Base-by-base conservation (phyloP, 257 asterid species). In the Anisodus tanguticus region DNA sequence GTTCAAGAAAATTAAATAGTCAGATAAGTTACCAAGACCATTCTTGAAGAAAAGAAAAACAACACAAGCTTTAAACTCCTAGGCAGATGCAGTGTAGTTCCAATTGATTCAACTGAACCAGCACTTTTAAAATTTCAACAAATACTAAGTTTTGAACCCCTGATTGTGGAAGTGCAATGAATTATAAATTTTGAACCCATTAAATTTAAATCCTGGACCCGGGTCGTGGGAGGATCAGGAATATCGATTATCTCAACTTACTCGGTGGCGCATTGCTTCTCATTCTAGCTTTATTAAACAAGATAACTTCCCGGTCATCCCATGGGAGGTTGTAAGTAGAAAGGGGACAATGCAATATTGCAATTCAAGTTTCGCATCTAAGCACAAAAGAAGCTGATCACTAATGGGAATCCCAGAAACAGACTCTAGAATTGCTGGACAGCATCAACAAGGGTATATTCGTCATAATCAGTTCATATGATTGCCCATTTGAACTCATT, bases 381-480 rank as follows among this genome's bases (percentile, higher is more conserved):
- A 89, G 86, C 97, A 95, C 88, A 95, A 84, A 86, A 95, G 94
- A 70, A 95, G 97, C 89, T 95, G 99, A 86, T 94, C 98, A 85
- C 88, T 88, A 35, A 85, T 82, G 2, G 92, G 92, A 55, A 93
- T 92, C 76, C 96, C 91, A 2, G 92, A 87, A 68, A 82, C 90
- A 1, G 97, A 88, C 83, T 93, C 97, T 2, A 95, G 83, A 64
- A 88, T 82, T 89, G 91, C 90, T 93, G 97, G 55, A 94, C 91
- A 13, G 91, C 85, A 87, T 95, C 99, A 71, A 95, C 99, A n/a
- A 91, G 89, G 8, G 93, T 91, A 82, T 88, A 89, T 83, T 93
- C 97, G 70, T 91, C 94, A 85, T 93, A 93, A 31, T 90, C 5
- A 95, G 90, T 82, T 90, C 93, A 85, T 91, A 88, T 0, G 98